Evolutionary conservation across 345 rosid genomes (phyloP), one percentile per base, ranked within the genome.

Genomic region (Fremontodendron californicum): DNA sequence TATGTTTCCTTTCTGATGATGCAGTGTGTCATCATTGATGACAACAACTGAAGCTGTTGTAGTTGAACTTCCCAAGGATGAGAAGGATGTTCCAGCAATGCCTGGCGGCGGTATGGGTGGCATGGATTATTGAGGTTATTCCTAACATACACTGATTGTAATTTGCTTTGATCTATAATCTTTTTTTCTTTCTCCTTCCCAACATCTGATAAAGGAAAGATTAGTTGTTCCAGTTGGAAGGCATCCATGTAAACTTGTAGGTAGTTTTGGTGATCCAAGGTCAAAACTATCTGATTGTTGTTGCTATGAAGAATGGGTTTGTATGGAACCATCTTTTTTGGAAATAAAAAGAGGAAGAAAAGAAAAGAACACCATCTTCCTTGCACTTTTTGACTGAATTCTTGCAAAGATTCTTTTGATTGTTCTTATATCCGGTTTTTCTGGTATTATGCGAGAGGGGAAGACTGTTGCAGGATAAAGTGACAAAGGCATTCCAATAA

Each of bases 21-120:
- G 78, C 92, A 95, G 99, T 73, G 94, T 95, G 4, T 90, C 94
- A 2, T 92, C 98, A 3, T 87, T 95, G 91, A 89, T 92, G 93
- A 93, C 98, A 4, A 95, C 99, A 0, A 95, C 96, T 1, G 99
- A 95, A 82, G 98, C 99, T 10, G 84, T 93, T 40, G 92, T 92
- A 62, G 84, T 84, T 21, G 99, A 95, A 75, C 94, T 92, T 69
- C 94, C 99, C 6, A 88, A 89, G 84, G 96, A 95, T 9, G 96
- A 92, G 75, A 89, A 82, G 78, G 93, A 86, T 27, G 87, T 83
- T 31, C 82, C 92, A 9, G 91, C 88, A 19, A 88, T 88, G 86
- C 85, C 82, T 48, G 89, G 90, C 0, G 89, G 90, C 0, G 90
- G 92, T 35, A 94, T 94, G 98, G 90, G 90, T 0, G 98, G 93